A percentile compares a stretch with the other conserved stretches of the same genome.
phyloP scores from a whole-genome alignment of 768 basidiomycete species.

The Epithele typhae region DNA sequence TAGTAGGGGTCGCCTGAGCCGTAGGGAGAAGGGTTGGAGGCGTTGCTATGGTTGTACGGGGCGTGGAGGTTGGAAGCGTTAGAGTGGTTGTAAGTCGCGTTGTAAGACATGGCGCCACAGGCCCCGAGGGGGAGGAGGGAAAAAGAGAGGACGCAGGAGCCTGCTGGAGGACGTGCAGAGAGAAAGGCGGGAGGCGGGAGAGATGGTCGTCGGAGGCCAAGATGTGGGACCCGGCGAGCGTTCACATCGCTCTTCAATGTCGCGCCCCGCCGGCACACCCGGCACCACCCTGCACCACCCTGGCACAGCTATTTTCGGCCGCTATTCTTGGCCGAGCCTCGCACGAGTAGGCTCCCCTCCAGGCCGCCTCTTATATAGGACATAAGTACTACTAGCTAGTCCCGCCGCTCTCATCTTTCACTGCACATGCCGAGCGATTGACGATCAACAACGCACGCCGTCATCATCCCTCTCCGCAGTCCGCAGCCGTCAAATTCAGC shows the following conservation, averaged over 20 bases:
- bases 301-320: background rate
- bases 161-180: conserved; percentile 8
- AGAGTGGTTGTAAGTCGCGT: conserved; percentile 15
- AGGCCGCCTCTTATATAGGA: no score
- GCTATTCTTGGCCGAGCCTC: background rate
- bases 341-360: no score
- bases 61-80: conserved; percentile 11
- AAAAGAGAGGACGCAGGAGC: conserved; percentile 19
- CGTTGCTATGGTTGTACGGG: background rate
- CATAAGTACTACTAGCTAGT: no score
- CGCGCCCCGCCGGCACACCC: no score
- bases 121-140: conserved; percentile 11
- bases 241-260: background rate
- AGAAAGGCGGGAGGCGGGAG: conserved; percentile 4
- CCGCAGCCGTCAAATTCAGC: no score
- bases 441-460: no score
- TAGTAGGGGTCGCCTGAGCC: conserved; percentile 68
- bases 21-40: conserved; percentile 33
- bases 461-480: no score
- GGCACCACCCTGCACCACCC: no score
- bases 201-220: conserved; percentile 12
- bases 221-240: conserved; percentile 2
- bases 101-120: conserved; percentile 32
- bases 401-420: no score
- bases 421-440: no score